A percentile compares a stretch with the other conserved stretches of the same genome.
These are phyloP conservation scores for Theileria orientalis DNA, from an alignment of 169 alveolate genomes.

Conservation along the genomic window DNA sequence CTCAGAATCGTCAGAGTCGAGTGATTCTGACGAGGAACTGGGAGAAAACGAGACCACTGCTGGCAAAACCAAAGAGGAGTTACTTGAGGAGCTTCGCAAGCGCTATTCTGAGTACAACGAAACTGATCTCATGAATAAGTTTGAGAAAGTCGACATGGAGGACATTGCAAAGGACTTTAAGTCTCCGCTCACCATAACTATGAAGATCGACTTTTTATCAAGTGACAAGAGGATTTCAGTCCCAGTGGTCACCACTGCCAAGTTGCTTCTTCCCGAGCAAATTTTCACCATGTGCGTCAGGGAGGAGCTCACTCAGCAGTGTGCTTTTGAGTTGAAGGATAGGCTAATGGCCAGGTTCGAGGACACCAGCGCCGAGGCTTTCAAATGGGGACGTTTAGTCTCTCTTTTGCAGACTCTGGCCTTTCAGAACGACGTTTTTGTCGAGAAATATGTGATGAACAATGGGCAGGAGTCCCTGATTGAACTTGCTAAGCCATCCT, in stretches of 20 bases:
- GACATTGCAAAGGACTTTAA: conserved; percentile 1
- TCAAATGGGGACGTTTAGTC: conserved; percentile 52
- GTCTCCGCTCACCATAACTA: conserved; percentile 1
- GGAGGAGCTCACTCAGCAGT: conserved; percentile 15
- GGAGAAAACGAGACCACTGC: background rate
- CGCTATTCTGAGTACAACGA: conserved; percentile 22
- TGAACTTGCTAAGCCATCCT: background rate
- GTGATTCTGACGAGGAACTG: background rate
- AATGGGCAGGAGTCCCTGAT: conserved; percentile 1
- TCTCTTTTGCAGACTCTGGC: conserved; percentile 41
- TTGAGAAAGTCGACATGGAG: conserved; percentile 26
- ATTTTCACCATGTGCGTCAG: conserved; percentile 17
- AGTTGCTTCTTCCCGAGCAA: conserved; percentile 10
- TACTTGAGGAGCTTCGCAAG: background rate
- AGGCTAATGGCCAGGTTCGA: conserved; percentile 42
- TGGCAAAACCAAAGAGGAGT: conserved; percentile 8
- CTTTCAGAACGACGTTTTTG: conserved; percentile 33
- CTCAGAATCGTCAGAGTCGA: background rate
- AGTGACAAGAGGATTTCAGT: background rate
- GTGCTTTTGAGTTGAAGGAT: conserved; percentile 24
- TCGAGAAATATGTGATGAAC: conserved; percentile 1
- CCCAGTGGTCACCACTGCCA: conserved; percentile 12
- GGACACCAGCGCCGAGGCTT: conserved; percentile 34
- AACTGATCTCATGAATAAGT: conserved; percentile 29
- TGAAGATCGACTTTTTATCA: conserved; percentile 23